A percentile compares a stretch with the other conserved stretches of the same genome.
These are phyloP conservation scores for Garcileccinum viscosum DNA, from an alignment of 1,284 basidiomycete species.

Conservation along the genomic window DNA sequence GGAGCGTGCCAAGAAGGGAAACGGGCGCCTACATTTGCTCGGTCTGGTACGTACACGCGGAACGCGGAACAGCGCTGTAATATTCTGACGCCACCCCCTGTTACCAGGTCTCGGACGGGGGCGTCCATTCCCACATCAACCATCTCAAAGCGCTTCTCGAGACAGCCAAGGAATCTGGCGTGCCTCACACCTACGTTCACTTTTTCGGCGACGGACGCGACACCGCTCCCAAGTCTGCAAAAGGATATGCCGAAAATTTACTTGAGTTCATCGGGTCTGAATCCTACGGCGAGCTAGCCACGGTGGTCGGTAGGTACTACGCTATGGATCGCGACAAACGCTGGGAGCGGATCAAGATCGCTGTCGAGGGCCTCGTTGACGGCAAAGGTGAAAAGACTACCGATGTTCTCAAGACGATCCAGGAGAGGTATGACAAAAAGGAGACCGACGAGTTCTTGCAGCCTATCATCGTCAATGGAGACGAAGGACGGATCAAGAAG, in stretches of 20 bases:
- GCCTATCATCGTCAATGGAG: constrained; percentile 86
- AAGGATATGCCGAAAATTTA: constrained; percentile 75
- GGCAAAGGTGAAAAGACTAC: constrained; percentile 74
- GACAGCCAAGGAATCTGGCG: constrained; percentile 82
- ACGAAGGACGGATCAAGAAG: constrained; percentile 80
- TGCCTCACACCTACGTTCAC: constrained; percentile 87
- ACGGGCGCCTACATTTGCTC: constrained; percentile 82
- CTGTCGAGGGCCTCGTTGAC: constrained; percentile 80
- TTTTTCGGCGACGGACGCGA: constrained; percentile 92
- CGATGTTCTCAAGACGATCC: constrained; percentile 71
- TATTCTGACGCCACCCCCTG: background rate
- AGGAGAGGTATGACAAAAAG: constrained; percentile 78
- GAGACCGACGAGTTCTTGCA: constrained; percentile 93
- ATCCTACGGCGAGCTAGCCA: constrained; percentile 77
- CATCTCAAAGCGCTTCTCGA: constrained; percentile 89
- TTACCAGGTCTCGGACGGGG: constrained; percentile 82
- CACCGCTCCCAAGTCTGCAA: constrained; percentile 83
- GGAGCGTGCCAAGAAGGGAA: constrained; percentile 79
- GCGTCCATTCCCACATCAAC: constrained; percentile 91
- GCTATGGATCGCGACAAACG: constrained; percentile 96
- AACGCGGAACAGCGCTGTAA: background rate
- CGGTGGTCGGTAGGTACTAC: constrained; percentile 88
- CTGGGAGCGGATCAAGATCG: constrained; percentile 90
- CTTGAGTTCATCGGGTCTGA: constrained; percentile 80
- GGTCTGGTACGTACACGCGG: constrained; percentile 67